Evolutionary conservation across 2,329 filamentous ascomycete genomes (phyloP), one percentile per base, ranked within the genome.

Genomic region (Chaetomium strumarium): DNA sequence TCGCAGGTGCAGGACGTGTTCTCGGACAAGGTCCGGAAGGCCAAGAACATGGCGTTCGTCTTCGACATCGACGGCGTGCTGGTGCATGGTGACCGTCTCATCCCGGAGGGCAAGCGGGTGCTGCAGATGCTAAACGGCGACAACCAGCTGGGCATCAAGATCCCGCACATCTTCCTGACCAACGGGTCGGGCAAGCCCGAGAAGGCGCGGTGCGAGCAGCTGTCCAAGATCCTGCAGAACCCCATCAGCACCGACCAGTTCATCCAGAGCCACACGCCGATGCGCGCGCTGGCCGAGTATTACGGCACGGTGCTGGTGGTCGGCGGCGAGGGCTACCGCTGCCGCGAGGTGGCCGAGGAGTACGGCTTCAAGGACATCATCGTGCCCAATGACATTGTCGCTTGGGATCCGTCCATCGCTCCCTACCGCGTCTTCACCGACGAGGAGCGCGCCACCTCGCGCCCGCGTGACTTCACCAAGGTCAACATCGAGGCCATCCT

Each of bases 11-110:
- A 90, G 70, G 80, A 84, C 58, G 73, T 88, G 58, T 75, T 79
- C 60, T 69, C 77, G 52, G 78, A 84, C 61, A 87, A 86, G 72
- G 85, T 86, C 14, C 71, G 71, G 30, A 77, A 78, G 53, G 85
- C 84, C 53, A 89, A 89, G 77, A 84, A 89, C 72, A 88, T 90
- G 84, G 84, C 84, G 7, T 90, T 90, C 59, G 86, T 84, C 63
- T 91, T 90, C 59, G 87, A 90, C 68, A 85, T 86, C 55, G 87
- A 90, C 62, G 86, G 85, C 73, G 85, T 90, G 53, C 75, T 89
- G 20, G 85, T 88, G 52, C 85, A 88, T 69, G 84, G 84, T 63
- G 84, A 85, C 69, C 75, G 84, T 53, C 71, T 86, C 53, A 88
- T 88, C 57, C 82, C 83, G 39, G 79, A 87, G 70, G 84, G 82